Evolutionary conservation across 2,329 filamentous ascomycete species (phyloP).

Genomic region (Monilinia vaccinii-corymbosi): DNA sequence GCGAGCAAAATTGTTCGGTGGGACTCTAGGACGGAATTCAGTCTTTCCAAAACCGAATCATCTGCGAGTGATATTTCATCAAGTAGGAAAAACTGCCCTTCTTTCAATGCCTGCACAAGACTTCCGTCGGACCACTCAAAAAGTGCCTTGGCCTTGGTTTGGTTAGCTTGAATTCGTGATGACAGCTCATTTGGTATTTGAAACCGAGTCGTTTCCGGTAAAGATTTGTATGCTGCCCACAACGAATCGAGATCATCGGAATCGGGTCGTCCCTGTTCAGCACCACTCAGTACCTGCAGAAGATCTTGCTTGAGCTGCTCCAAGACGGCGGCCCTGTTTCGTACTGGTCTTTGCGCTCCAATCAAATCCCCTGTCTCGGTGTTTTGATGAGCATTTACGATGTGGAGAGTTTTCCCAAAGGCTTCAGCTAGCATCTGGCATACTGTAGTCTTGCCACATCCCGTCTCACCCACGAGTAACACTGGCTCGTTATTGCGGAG

Average conservation of each 20-base stretch:
- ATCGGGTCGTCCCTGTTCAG: constrained; percentile 43
- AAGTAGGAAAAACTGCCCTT: constrained; percentile 81
- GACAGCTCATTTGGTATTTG: constrained; percentile 25
- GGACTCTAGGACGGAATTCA: constrained; percentile 94
- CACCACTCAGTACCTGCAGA: constrained; percentile 32
- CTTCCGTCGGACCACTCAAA: constrained; percentile 97
- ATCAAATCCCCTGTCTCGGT: constrained; percentile 97
- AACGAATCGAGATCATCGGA: constrained; percentile 51
- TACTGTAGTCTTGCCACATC: constrained; percentile 95
- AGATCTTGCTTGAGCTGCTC: constrained; percentile 58
- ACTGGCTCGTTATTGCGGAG: constrained; percentile 88
- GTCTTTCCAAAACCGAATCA: constrained; percentile 88
- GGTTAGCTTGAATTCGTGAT: constrained; percentile 35
- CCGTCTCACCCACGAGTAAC: constrained; percentile 89
- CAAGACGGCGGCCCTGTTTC: constrained; percentile 70
- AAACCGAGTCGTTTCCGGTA: constrained; percentile 38
- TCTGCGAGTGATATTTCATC: constrained; percentile 98
- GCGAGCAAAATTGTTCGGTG: constrained; percentile 79
- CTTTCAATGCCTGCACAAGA: constrained; percentile 86
- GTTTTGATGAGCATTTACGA: constrained; percentile 96
- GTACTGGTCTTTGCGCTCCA: constrained; percentile 82
- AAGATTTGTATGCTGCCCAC: constrained; percentile 34
- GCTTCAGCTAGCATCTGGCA: constrained; percentile 86
- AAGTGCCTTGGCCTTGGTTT: constrained; percentile 65
- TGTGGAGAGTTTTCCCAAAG: constrained; percentile 65